phyloP scores from a whole-genome alignment of 2,329 filamentous ascomycete genomes.

The Coniochaeta sp. region DNA sequence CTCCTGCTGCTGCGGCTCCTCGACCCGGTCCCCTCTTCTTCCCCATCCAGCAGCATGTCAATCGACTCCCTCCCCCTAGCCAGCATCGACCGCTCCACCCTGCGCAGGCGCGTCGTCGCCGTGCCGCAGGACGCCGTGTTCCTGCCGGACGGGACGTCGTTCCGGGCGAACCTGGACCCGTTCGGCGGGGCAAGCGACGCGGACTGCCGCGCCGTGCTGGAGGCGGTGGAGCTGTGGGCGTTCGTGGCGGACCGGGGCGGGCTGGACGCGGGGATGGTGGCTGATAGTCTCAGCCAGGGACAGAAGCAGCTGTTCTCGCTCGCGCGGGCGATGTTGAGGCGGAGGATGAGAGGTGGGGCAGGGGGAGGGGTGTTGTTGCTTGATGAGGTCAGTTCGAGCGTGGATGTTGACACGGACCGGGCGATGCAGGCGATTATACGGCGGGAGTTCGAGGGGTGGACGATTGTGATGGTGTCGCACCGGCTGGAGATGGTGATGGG shows the following conservation, averaged over 20 bases:
- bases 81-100: slow-evolving; percentile 28
- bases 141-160: slow-evolving; percentile 33
- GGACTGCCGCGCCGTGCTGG: slow-evolving; percentile 27
- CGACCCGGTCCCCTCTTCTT: slow-evolving; percentile 22
- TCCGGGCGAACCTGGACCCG: slow-evolving; percentile 36
- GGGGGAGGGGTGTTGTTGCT: slow-evolving; percentile 25
- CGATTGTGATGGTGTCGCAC: slow-evolving; percentile 45
- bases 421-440: slow-evolving; percentile 32
- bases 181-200: slow-evolving; percentile 18
- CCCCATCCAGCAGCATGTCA: slow-evolving; percentile 18
- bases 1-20: slow-evolving; percentile 32
- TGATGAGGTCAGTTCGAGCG: slow-evolving; percentile 35
- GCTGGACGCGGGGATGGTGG: slow-evolving; percentile 29
- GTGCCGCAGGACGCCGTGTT: slow-evolving; percentile 49
- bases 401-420: slow-evolving; percentile 33
- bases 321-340: slow-evolving; percentile 47
- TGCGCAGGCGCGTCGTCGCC: slow-evolving; percentile 41
- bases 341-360: slow-evolving; percentile 8
- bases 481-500: slow-evolving; percentile 42
- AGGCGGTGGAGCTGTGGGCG: slow-evolving; percentile 23
- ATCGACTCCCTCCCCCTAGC: slow-evolving; percentile 35
- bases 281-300: slow-evolving; percentile 45
- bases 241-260: slow-evolving; percentile 26
- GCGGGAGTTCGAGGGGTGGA: slow-evolving; percentile 34
- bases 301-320: slow-evolving; percentile 60